Evolutionary conservation across 2,329 filamentous ascomycete genomes (phyloP).

Genomic region (Mycogone perniciosa): DNA sequence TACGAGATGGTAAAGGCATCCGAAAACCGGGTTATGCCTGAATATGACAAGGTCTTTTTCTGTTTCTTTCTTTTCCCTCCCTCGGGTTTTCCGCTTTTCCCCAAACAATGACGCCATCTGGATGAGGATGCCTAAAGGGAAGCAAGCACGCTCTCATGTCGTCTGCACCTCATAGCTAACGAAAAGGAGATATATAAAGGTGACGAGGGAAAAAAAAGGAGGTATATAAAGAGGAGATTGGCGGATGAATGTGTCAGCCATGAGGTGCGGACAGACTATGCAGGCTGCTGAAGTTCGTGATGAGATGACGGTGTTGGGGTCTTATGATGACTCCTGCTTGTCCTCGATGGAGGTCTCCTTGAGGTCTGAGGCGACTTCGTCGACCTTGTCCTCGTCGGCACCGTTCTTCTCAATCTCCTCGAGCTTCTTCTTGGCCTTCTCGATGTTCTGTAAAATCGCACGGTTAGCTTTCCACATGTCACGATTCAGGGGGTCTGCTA

Average conservation of each 20-base stretch:
- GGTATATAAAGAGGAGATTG: not conserved
- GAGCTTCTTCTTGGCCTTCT: conserved; percentile 94
- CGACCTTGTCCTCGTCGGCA: conserved; percentile 41
- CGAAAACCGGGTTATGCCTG: not conserved
- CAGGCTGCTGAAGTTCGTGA: not conserved
- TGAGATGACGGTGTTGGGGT: not conserved
- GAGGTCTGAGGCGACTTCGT: conserved; percentile 45
- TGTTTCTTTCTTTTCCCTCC: not conserved
- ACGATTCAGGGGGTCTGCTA: not conserved
- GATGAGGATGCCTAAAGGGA: too few species aligned
- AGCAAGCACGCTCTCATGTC: not conserved
- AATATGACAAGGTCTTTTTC: not conserved
- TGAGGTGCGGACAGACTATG: not conserved
- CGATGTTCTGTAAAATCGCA: conserved; percentile 65
- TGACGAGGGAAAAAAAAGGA: not conserved
- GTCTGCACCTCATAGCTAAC: not conserved
- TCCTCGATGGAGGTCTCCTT: conserved; percentile 48
- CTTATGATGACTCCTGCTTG: conserved; percentile 41
- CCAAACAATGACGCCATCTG: too few species aligned
- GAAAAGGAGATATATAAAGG: not conserved
- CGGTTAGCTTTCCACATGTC: conserved; percentile 23
- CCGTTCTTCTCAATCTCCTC: conserved; percentile 66
- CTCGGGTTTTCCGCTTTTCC: not conserved
- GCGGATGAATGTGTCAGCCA: not conserved
- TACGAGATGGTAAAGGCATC: not conserved